Evolutionary conservation across 148 eudicot species (phyloP).

Genomic region (Fagopyrum homotropicum): DNA sequence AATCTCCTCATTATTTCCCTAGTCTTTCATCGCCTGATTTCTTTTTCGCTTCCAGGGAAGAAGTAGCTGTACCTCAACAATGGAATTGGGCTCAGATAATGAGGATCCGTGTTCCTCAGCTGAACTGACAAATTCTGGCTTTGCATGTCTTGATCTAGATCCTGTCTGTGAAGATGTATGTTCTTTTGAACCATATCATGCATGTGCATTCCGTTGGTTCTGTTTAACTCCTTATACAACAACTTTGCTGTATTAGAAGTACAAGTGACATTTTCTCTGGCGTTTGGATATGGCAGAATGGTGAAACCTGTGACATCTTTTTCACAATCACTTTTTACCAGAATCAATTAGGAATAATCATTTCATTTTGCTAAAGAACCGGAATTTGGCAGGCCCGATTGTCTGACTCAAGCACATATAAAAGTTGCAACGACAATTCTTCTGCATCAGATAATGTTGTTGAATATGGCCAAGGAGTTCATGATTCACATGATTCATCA

Average conservation of each 20-base stretch:
- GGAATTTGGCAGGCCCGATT: constrained; percentile 32
- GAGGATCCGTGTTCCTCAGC: constrained; percentile 42
- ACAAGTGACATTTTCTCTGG: background rate
- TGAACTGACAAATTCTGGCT: constrained; percentile 30
- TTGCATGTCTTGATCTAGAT: constrained; percentile 31
- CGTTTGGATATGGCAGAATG: background rate
- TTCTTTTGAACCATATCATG: constrained; percentile 14
- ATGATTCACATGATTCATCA: constrained; percentile 16
- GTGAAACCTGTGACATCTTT: background rate
- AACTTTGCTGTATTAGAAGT: background rate
- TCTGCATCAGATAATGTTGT: constrained; percentile 20
- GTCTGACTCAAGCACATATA: constrained; percentile 38
- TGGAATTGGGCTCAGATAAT: constrained; percentile 44
- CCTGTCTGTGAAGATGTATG: constrained; percentile 56
- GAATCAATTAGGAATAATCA: background rate
- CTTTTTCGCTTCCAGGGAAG: constrained; percentile 38
- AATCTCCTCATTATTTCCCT: background rate
- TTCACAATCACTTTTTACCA: background rate
- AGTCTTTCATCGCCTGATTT: constrained; percentile 13
- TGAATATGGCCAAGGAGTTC: constrained; percentile 18
- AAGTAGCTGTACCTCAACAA: constrained; percentile 29
- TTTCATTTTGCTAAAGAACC: constrained; percentile 2
- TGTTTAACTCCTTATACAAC: background rate
- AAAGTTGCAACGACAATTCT: constrained; percentile 41
- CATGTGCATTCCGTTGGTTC: background rate